Conservation (phyloP, 495 filamentous ascomycete species). For the Lophiotrema nucula region DNA sequence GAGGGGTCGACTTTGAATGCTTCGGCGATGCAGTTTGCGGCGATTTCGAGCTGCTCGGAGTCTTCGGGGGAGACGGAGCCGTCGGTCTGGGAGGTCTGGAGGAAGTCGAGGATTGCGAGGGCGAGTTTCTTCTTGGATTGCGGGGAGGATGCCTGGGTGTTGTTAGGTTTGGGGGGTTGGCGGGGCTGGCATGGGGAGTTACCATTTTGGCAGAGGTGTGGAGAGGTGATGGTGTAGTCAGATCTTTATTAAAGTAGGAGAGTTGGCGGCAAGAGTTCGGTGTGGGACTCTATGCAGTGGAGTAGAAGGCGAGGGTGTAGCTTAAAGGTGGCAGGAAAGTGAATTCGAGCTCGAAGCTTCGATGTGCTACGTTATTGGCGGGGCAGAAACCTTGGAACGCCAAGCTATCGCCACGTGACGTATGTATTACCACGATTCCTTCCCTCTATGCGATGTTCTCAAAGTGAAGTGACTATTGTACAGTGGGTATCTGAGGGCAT, state of each 20-base stretch:
- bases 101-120: constrained; percentile 95
- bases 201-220: constrained; percentile 22
- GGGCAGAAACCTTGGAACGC: no score
- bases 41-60: constrained; percentile 86
- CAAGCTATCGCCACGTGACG: no score
- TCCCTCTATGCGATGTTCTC: no score
- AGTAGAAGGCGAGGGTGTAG: background rate
- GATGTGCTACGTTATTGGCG: constrained; percentile 5
- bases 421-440: no score
- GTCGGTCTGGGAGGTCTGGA: constrained; percentile 78
- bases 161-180: constrained; percentile 1
- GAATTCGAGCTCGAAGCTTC: constrained; percentile 21
- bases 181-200: background rate
- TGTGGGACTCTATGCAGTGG: background rate
- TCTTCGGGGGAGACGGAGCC: constrained; percentile 85
- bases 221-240: background rate
- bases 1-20: constrained; percentile 88
- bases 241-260: no score
- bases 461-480: no score
- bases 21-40: constrained; percentile 87
- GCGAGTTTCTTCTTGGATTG: constrained; percentile 89
- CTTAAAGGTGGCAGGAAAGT: background rate
- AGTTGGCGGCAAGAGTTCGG: background rate
- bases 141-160: constrained; percentile 20
- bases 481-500: background rate